A percentile compares a stretch with the other conserved stretches of the same genome.
Conservation (phyloP, 2,329 filamentous ascomycete genomes). For the Ophiosphaerella korrae region DNA sequence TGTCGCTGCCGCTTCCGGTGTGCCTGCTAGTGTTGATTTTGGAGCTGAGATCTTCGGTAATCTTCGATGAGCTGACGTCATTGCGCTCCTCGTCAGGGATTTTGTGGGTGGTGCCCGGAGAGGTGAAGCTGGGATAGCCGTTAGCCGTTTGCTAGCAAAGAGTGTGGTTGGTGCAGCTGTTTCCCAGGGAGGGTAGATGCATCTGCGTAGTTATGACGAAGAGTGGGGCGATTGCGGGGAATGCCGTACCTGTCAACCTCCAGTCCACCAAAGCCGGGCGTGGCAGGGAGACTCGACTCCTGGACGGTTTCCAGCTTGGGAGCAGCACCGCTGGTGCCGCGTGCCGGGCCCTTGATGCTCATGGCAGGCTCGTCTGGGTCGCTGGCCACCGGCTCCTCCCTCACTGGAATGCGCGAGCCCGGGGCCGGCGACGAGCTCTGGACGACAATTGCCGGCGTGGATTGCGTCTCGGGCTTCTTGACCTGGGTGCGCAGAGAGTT, state of each 20-base stretch:
- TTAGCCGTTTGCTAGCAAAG: constrained; percentile 22
- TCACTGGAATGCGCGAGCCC: constrained; percentile 35
- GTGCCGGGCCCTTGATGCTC: constrained; percentile 51
- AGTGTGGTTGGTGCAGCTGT: constrained; percentile 21
- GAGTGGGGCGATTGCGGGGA: constrained; percentile 36
- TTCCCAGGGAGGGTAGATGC: constrained; percentile 20
- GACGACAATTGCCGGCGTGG: constrained; percentile 53
- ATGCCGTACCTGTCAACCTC: constrained; percentile 37
- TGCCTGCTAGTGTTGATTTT: constrained; percentile 47
- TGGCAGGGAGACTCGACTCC: constrained; percentile 77
- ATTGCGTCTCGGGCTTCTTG: constrained; percentile 36
- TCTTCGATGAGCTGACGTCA: constrained; percentile 52
- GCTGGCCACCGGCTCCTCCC: constrained; percentile 35
- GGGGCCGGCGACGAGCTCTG: constrained; percentile 51
- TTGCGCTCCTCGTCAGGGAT: constrained; percentile 47
- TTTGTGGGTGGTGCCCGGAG: constrained; percentile 24
- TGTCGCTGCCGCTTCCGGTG: constrained; percentile 70
- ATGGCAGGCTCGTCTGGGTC: constrained; percentile 46
- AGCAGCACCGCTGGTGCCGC: constrained; percentile 61
- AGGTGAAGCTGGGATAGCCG: constrained; percentile 21
- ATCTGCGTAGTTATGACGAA: constrained; percentile 35
- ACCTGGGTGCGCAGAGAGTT: constrained; percentile 49
- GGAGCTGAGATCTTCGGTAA: constrained; percentile 54
- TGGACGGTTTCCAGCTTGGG: constrained; percentile 86
- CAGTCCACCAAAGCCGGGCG: constrained; percentile 59